These are phyloP conservation scores for Globisporangium barbulae DNA, from an alignment of 352 stramenopile species.

Conservation along the genomic window DNA sequence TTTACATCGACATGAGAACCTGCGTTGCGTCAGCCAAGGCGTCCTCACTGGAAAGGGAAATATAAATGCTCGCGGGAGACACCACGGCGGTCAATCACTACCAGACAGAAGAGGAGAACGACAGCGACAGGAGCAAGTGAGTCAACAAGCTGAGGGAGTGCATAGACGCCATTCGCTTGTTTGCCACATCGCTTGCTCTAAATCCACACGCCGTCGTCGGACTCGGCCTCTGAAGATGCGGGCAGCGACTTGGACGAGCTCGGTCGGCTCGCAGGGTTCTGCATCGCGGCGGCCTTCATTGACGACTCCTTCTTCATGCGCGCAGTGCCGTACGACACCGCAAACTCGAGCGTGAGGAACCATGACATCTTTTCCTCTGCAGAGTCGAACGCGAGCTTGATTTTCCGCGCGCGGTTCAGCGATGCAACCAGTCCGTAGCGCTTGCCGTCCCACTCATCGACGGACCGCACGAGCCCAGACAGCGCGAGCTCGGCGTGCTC, in stretches of 20 bases:
- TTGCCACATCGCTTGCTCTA: constrained; percentile 20
- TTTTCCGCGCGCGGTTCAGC: constrained; percentile 64
- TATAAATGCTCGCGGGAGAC: constrained; percentile 6
- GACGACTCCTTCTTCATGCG: constrained; percentile 74
- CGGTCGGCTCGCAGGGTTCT: constrained; percentile 35
- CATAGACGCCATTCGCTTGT: no score
- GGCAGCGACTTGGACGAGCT: constrained; percentile 38
- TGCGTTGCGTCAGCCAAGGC: not conserved
- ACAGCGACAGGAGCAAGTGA: not conserved
- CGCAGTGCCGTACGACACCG: constrained; percentile 57
- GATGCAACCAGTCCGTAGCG: constrained; percentile 66
- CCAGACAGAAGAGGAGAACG: not conserved
- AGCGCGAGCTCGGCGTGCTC: constrained; percentile 64
- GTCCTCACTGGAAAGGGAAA: constrained; percentile 3
- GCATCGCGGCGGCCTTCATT: constrained; percentile 28
- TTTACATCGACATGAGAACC: constrained; percentile 12
- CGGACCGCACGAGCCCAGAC: constrained; percentile 59
- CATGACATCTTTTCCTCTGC: constrained; percentile 82
- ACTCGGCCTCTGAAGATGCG: constrained; percentile 23
- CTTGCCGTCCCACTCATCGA: constrained; percentile 74
- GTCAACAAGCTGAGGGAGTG: not conserved
- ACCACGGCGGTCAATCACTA: not conserved
- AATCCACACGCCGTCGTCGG: constrained; percentile 74
- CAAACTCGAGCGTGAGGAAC: constrained; percentile 78
- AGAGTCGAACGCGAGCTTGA: constrained; percentile 78